Base-by-base conservation (phyloP, 306 rosid species). In the Dalbergia cochinchinensis region DNA sequence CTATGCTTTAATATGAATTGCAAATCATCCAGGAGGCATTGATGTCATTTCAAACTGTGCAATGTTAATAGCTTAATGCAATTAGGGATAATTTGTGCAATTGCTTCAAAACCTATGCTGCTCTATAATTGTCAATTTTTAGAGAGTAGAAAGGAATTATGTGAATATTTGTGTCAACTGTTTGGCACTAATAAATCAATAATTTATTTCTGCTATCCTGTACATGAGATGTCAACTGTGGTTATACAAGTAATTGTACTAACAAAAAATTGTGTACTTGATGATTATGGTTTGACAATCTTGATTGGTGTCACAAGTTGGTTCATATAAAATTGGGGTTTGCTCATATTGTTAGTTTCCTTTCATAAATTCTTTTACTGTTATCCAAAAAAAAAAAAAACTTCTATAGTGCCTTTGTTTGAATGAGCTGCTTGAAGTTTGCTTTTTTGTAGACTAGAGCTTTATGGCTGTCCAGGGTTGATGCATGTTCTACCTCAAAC, bases 161-260 rank as follows among this genome's bases (percentile, higher is more conserved):
- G 79, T 57, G 75, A 41, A 22, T 15, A 50, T 76, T 45, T 53
- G 53, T 65, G 76, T 65, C 79, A 61, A 70, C 11, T 61, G 42
- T 42, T 41, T 26, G 59, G 76, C 42, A 8, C 48, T 39, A 22
- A 34, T 33, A 61, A 54, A 53, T 20, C 14, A 54, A 34, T 70
- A 62, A 11, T 35, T 65, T 47, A n/a, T n/a, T 65, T 26, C 3
- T 59, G 74, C 53, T 72, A 48, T 78, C 69, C 42, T 44, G 45
- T 70, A 15, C 53, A 12, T 66, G 70, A 41, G 57, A 66, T 58
- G 65, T 35, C 69, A 50, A 54, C 26, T 12, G 54, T 22, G 7
- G 44, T 64, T 33, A 39, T 13, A 16, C 16, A 62, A 69, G 41
- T 53, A 60, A 57, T 31, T 50, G 37, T 19, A 41, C 51, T 13